These are phyloP conservation scores for Benincasa hispida DNA, from an alignment of 306 rosid species.

Conservation along the genomic window DNA sequence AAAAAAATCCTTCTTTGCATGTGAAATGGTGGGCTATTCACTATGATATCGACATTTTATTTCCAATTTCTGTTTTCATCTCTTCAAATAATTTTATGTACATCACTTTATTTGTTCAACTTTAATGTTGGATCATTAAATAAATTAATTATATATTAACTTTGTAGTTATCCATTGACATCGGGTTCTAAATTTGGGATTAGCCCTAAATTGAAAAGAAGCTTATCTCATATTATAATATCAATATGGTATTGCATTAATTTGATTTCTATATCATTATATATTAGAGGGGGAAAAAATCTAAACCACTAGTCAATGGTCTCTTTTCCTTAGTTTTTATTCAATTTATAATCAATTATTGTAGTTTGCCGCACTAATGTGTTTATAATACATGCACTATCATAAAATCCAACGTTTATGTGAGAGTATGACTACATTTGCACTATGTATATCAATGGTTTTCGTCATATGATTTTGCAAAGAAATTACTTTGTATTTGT, in stretches of 20 bases:
- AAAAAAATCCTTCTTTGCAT: background rate
- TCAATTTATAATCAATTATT: background rate
- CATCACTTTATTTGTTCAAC: background rate
- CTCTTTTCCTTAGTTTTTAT: background rate
- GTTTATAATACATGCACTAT: background rate
- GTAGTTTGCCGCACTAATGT: background rate
- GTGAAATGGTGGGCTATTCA: conserved; percentile 1
- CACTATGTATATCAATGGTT: background rate
- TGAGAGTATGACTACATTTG: background rate
- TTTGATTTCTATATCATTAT: background rate
- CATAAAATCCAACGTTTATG: background rate
- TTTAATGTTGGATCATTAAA: background rate
- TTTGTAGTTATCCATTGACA: background rate
- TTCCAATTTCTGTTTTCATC: background rate
- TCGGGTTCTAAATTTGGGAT: background rate
- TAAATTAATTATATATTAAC: background rate
- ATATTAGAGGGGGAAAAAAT: background rate
- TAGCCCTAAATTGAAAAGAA: background rate
- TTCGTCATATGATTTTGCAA: background rate
- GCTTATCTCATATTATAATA: background rate
- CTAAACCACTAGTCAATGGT: background rate
- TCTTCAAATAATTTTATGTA: background rate
- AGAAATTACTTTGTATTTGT: background rate
- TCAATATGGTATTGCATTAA: background rate
- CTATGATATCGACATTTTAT: background rate